Evolutionary conservation across 2,329 filamentous ascomycete species (phyloP).

Genomic region (Nothomitra cinnamomea): DNA sequence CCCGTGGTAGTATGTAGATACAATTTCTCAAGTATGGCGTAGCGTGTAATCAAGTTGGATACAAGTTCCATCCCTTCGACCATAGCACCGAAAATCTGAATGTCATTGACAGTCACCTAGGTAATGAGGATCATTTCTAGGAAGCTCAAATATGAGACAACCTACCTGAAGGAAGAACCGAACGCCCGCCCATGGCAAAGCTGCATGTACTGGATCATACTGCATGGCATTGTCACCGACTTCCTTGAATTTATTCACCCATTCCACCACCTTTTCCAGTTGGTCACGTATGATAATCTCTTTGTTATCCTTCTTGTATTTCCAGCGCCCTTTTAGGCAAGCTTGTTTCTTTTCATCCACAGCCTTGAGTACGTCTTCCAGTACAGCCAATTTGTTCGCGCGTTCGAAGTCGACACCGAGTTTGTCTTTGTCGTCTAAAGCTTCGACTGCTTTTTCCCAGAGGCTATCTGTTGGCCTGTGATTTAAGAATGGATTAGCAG

Average conservation of each 20-base stretch:
- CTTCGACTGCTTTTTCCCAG: background rate
- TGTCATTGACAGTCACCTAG: background rate
- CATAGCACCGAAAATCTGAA: conserved; percentile 1
- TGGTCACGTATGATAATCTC: conserved; percentile 16
- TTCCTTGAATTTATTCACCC: conserved; percentile 17
- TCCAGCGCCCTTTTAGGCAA: conserved; percentile 7
- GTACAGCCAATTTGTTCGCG: background rate
- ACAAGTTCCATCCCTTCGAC: conserved; percentile 4
- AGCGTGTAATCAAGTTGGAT: conserved; percentile 11
- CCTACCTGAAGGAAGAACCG: conserved; percentile 16
- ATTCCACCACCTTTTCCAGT: conserved; percentile 12
- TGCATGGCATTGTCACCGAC: conserved; percentile 15
- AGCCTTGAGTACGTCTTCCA: background rate
- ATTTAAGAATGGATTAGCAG: background rate
- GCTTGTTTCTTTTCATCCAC: conserved; percentile 6
- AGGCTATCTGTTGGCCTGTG: background rate
- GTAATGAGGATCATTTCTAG: too few relatives aligned
- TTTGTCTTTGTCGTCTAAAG: background rate
- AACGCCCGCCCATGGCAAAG: conserved; percentile 18
- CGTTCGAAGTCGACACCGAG: background rate
- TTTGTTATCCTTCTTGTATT: conserved; percentile 6
- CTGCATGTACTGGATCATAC: conserved; percentile 16
- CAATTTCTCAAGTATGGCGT: background rate
- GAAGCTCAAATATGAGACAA: conserved; percentile 6
- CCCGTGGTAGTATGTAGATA: background rate